Percentiles rank a stretch among this genome's conserved stretches.
These are phyloP conservation scores for Leccinum solheimii DNA, from an alignment of 1,284 basidiomycete species.

Conservation along the genomic window DNA sequence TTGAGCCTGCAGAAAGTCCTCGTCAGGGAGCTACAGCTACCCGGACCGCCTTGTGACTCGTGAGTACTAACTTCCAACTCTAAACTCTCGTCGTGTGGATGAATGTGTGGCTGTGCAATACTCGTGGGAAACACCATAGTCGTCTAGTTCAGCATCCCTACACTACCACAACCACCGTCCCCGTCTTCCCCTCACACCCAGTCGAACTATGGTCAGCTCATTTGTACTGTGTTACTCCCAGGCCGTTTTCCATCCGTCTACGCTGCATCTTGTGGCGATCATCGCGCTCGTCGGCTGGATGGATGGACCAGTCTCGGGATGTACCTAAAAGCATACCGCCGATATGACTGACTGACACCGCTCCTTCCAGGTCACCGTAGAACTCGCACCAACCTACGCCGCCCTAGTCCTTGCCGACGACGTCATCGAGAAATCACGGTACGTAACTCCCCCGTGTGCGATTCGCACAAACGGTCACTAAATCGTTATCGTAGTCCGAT, in stretches of 20 bases:
- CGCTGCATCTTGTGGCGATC: background rate
- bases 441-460: constrained; percentile 39
- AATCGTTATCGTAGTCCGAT: constrained; percentile 63
- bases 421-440: constrained; percentile 97
- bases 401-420: constrained; percentile 97
- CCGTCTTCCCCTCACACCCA: background rate
- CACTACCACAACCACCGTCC: background rate
- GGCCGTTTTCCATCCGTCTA: background rate
- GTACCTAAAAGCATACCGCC: background rate
- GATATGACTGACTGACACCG: background rate
- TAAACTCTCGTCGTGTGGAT: no score
- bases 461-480: background rate
- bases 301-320: background rate
- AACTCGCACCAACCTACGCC: constrained; percentile 82
- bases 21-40: no score
- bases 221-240: background rate
- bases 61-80: no score
- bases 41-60: no score
- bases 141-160: no score
- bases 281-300: background rate
- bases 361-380: constrained; percentile 50
- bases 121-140: no score
- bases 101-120: no score
- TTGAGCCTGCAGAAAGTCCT: no score
- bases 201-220: background rate